These are phyloP conservation scores for Hibiscus trionum DNA, from an alignment of 345 rosid genomes.

Conservation along the genomic window DNA sequence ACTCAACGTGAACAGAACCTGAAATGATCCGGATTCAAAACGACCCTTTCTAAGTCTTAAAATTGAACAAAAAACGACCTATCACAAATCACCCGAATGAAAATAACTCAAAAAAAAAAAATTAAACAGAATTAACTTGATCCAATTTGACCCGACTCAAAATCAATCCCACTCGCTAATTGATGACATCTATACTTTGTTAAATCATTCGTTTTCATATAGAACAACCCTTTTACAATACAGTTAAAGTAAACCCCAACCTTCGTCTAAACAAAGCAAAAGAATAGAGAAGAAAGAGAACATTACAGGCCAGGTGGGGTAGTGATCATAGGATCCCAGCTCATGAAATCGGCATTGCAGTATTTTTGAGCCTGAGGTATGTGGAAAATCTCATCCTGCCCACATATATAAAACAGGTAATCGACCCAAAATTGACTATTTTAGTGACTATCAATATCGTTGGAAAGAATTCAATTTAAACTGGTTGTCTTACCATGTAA, in stretches of 20 bases:
- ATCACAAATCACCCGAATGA: too few relatives aligned
- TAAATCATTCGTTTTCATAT: neutral
- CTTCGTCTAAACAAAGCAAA: neutral
- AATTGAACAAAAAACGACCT: too few relatives aligned
- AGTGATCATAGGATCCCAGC: conserved; percentile 99
- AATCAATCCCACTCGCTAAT: too few relatives aligned
- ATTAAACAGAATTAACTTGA: too few relatives aligned
- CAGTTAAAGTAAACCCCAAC: neutral
- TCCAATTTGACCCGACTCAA: too few relatives aligned
- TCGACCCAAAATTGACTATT: neutral
- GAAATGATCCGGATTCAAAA: too few relatives aligned
- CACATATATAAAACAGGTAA: neutral
- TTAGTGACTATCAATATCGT: neutral
- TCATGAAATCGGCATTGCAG: conserved; percentile 64
- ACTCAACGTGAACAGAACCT: neutral
- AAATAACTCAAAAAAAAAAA: too few relatives aligned
- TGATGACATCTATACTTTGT: neutral
- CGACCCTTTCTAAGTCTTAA: too few relatives aligned
- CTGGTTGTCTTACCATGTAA: conserved; percentile 55
- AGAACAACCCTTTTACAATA: neutral
- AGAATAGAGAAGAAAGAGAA: conserved; percentile 2
- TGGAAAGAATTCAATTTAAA: neutral
- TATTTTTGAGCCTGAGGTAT: conserved; percentile 84
- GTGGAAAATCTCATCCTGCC: conserved; percentile 95
- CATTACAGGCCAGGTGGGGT: conserved; percentile 93